Evolutionary conservation across 768 basidiomycete genomes (phyloP).

Genomic region (Mycena vulgaris): DNA sequence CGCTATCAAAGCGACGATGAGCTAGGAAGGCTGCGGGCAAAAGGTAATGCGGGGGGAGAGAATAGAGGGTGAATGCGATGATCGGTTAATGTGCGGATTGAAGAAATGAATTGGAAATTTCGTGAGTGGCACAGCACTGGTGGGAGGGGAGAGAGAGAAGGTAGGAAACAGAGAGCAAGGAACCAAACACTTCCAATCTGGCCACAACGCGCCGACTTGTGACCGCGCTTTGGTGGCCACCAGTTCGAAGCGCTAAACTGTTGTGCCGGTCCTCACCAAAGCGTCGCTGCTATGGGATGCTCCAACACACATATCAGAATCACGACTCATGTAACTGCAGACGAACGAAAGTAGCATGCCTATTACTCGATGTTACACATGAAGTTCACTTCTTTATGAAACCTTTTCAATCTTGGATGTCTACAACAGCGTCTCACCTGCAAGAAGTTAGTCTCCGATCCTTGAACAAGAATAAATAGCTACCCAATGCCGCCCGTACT

Average conservation of each 20-base stretch:
- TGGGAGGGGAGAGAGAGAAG: slow-evolving; percentile 5
- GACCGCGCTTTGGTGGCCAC: slow-evolving; percentile 5
- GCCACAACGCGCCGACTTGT: slow-evolving; percentile 22
- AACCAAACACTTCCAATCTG: slow-evolving; percentile 26
- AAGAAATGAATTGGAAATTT: background rate
- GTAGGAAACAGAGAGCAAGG: background rate
- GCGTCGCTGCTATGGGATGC: background rate
- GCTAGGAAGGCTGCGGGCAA: background rate
- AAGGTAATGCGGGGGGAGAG: background rate
- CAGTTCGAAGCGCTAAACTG: slow-evolving; percentile 9
- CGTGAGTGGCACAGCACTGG: slow-evolving; percentile 14
- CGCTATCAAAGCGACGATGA: slow-evolving; percentile 14
- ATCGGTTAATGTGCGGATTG: background rate
- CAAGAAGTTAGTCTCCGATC: slow-evolving; percentile 38
- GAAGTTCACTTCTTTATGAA: slow-evolving; percentile 18
- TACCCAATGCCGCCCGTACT: slow-evolving; percentile 86
- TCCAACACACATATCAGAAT: slow-evolving; percentile 12
- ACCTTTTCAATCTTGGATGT: slow-evolving; percentile 4
- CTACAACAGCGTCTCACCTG: slow-evolving; percentile 42
- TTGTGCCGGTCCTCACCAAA: background rate
- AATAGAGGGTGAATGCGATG: background rate
- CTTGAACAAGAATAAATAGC: slow-evolving; percentile 40
- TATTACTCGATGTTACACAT: slow-evolving; percentile 25
- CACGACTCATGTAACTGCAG: background rate
- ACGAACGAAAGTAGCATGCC: slow-evolving; percentile 33